Evolutionary conservation across 2,329 filamentous ascomycete species (phyloP).

Genomic region (Aspergillus aculeatinus): DNA sequence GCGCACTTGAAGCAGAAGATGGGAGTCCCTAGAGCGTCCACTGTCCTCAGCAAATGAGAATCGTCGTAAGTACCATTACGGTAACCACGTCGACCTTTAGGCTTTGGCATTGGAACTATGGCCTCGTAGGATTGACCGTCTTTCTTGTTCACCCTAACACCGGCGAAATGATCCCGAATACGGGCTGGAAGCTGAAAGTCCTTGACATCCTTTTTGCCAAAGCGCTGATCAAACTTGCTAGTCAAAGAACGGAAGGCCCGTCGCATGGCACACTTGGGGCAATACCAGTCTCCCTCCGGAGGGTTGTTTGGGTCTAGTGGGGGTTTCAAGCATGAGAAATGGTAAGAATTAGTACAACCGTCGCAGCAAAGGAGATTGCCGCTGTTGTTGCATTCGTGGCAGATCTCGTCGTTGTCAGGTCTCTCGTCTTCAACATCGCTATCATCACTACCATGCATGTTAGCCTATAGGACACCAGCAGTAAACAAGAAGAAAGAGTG

Average conservation of each 20-base stretch:
- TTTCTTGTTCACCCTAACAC: slow-evolving; percentile 64
- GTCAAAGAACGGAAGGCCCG: slow-evolving; percentile 65
- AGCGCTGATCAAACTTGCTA: slow-evolving; percentile 61
- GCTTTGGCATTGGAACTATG: slow-evolving; percentile 42
- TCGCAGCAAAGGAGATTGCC: slow-evolving; percentile 92
- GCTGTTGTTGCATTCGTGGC: slow-evolving; percentile 77
- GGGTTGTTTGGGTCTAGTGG: slow-evolving; percentile 64
- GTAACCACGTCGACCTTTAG: slow-evolving; percentile 21
- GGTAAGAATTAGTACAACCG: slow-evolving; percentile 84
- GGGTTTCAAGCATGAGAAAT: slow-evolving; percentile 84
- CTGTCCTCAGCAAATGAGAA: slow-evolving; percentile 51
- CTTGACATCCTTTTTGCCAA: slow-evolving; percentile 54
- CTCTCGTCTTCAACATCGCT: slow-evolving; percentile 13
- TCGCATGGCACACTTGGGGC: slow-evolving; percentile 59
- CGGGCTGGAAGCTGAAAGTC: slow-evolving; percentile 70
- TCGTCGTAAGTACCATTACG: slow-evolving; percentile 28
- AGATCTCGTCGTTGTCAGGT: slow-evolving; percentile 82
- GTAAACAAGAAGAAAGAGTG: not conserved
- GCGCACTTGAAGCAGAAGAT: slow-evolving; percentile 79
- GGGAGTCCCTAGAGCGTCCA: slow-evolving; percentile 69
- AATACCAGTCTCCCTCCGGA: slow-evolving; percentile 77
- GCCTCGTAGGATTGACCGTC: slow-evolving; percentile 80
- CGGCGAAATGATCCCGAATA: slow-evolving; percentile 75
- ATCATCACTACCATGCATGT: slow-evolving; percentile 18
- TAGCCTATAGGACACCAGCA: slow-evolving; percentile 7